These are phyloP conservation scores for Leccinum solheimii DNA, from an alignment of 1,284 basidiomycete species.

Conservation along the genomic window DNA sequence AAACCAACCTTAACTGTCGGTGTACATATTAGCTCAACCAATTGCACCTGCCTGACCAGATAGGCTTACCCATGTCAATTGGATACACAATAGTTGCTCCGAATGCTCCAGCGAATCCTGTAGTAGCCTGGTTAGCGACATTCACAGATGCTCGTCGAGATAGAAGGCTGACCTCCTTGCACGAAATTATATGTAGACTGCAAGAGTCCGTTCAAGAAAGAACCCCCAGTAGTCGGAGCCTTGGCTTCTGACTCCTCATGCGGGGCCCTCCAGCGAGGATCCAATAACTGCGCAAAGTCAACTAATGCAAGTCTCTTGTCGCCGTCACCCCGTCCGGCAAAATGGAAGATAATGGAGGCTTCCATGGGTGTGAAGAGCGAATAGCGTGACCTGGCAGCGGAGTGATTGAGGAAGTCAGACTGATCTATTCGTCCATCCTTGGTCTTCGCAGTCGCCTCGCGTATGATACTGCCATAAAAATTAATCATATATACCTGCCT, in stretches of 20 bases:
- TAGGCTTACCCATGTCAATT: constrained; percentile 81
- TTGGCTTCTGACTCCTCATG: constrained; percentile 48
- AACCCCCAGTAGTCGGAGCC: constrained; percentile 33
- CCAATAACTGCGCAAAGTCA: constrained; percentile 89
- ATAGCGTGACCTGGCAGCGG: constrained; percentile 79
- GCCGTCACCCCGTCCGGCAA: constrained; percentile 77
- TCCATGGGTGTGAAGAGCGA: constrained; percentile 95
- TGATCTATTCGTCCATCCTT: constrained; percentile 92
- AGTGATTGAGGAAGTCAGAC: constrained; percentile 77
- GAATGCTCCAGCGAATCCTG: constrained; percentile 86
- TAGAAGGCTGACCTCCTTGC: constrained; percentile 68
- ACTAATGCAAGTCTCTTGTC: constrained; percentile 72
- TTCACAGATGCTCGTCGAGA: background rate
- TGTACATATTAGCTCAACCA: constrained; percentile 14
- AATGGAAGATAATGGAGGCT: constrained; percentile 93
- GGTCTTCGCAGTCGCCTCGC: constrained; percentile 84
- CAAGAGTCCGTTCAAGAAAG: constrained; percentile 52
- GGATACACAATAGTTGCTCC: constrained; percentile 94
- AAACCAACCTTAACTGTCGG: constrained; percentile 66
- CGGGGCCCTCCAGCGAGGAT: constrained; percentile 80
- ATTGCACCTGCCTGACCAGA: constrained; percentile 1
- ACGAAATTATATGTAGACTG: constrained; percentile 84
- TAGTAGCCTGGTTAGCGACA: constrained; percentile 9
- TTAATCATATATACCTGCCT: constrained; percentile 3
- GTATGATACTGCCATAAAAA: constrained; percentile 58